A percentile compares a stretch with the other conserved stretches of the same genome.
Evolutionary conservation across 2,329 filamentous ascomycete species (phyloP).

Genomic region (Aschersonia sp.): DNA sequence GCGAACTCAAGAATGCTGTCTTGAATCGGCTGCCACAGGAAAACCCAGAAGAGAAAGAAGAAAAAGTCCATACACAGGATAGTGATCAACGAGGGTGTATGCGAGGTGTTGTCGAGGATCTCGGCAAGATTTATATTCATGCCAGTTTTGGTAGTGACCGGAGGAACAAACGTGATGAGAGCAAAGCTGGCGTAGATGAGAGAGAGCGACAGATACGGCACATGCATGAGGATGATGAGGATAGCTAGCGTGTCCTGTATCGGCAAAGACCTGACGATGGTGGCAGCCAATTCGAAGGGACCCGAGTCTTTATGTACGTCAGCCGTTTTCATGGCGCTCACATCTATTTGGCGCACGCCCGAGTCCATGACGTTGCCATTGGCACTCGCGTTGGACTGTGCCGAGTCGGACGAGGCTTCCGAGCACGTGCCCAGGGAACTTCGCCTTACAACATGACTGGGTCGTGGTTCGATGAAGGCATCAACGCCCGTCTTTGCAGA

Average conservation of each 20-base stretch:
- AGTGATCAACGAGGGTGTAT: slow-evolving; percentile 74
- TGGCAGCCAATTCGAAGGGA: slow-evolving; percentile 64
- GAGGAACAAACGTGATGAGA: slow-evolving; percentile 81
- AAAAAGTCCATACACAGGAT: slow-evolving; percentile 73
- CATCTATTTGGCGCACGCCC: slow-evolving; percentile 52
- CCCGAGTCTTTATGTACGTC: slow-evolving; percentile 58
- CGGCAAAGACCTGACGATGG: slow-evolving; percentile 78
- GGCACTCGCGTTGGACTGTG: slow-evolving; percentile 22
- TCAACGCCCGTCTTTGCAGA: slow-evolving; percentile 13
- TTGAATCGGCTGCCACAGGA: slow-evolving; percentile 76
- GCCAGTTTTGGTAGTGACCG: slow-evolving; percentile 62
- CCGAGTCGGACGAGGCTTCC: slow-evolving; percentile 40
- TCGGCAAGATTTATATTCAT: slow-evolving; percentile 76
- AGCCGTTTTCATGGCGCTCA: slow-evolving; percentile 53
- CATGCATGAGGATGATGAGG: slow-evolving; percentile 85
- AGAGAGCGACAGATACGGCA: slow-evolving; percentile 77
- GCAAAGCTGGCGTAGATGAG: slow-evolving; percentile 88
- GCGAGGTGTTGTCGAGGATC: slow-evolving; percentile 77
- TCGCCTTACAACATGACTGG: slow-evolving; percentile 27
- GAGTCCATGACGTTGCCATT: slow-evolving; percentile 25
- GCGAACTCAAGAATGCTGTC: slow-evolving; percentile 80
- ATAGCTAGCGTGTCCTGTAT: slow-evolving; percentile 93
- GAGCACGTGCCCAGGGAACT: slow-evolving; percentile 37
- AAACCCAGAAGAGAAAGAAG: slow-evolving; percentile 73
- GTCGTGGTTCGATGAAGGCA: slow-evolving; percentile 20